These are phyloP conservation scores for Alliaria petiolata DNA, from an alignment of 345 rosid species.

Conservation along the genomic window DNA sequence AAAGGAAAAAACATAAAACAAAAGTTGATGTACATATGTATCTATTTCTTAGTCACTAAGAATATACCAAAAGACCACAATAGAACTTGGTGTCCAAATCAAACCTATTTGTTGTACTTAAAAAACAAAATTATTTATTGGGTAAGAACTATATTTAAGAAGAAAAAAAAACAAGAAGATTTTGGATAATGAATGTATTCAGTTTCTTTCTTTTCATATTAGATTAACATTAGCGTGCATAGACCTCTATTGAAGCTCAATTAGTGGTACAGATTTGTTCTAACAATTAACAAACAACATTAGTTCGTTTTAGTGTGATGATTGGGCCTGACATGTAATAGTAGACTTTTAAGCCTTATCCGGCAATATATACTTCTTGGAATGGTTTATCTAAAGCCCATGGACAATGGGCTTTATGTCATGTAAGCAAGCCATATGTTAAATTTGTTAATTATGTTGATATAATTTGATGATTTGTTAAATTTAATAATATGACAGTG, in stretches of 20 bases:
- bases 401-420: background rate
- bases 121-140: background rate
- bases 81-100: background rate
- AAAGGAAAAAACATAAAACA: background rate
- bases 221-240: background rate
- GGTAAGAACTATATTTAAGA: background rate
- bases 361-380: background rate
- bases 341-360: background rate
- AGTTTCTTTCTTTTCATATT: background rate
- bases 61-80: constrained; percentile 28
- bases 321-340: background rate
- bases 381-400: background rate
- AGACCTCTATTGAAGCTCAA: background rate
- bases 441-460: background rate
- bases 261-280: background rate
- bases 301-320: background rate
- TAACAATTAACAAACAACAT: background rate
- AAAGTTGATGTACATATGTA: constrained; percentile 11
- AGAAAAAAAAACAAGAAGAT: background rate
- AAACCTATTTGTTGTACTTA: background rate
- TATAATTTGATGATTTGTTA: background rate
- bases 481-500: background rate
- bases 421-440: background rate
- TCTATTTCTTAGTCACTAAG: constrained; percentile 34
- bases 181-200: background rate